A percentile compares a stretch with the other conserved stretches of the same genome.
Evolutionary conservation across 768 basidiomycete species (phyloP).

Genomic region (Rhizopogon sp.): DNA sequence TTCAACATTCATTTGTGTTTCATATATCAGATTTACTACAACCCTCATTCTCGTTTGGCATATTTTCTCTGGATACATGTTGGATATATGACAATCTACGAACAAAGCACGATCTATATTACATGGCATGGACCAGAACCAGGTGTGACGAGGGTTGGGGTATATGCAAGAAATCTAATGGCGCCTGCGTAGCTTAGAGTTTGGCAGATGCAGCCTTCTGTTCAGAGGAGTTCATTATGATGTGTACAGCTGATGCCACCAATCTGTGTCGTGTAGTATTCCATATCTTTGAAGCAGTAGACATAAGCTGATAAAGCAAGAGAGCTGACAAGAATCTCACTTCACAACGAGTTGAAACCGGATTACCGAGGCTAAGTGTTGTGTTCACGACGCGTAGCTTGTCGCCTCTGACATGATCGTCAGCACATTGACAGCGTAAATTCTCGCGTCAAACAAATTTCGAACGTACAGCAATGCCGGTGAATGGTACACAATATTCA

Average conservation of each 20-base stretch:
- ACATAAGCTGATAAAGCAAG: background rate
- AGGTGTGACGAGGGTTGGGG: background rate
- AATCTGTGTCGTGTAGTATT: slow-evolving; percentile 46
- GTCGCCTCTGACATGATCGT: slow-evolving; percentile 27
- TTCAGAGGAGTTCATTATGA: slow-evolving; percentile 37
- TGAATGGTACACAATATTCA: slow-evolving; percentile 52
- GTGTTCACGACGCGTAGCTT: slow-evolving; percentile 47
- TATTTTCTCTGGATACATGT: slow-evolving; percentile 6
- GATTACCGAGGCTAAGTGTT: slow-evolving; percentile 43
- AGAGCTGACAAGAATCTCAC: slow-evolving; percentile 18
- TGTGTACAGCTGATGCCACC: slow-evolving; percentile 43
- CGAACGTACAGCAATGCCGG: slow-evolving; percentile 41
- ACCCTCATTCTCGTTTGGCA: background rate
- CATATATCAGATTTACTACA: slow-evolving; percentile 1
- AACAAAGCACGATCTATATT: background rate
- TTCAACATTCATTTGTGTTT: slow-evolving; percentile 15
- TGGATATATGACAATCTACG: background rate
- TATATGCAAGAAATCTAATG: too few relatives aligned
- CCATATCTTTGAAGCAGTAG: slow-evolving; percentile 42
- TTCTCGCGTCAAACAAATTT: background rate
- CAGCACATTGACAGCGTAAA: too few relatives aligned
- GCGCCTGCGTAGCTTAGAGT: slow-evolving; percentile 7
- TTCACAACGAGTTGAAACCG: slow-evolving; percentile 46
- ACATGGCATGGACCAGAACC: background rate
- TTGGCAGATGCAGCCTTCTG: slow-evolving; percentile 5